phyloP scores from a whole-genome alignment of 306 rosid genomes.

The Dalbergia cochinchinensis region DNA sequence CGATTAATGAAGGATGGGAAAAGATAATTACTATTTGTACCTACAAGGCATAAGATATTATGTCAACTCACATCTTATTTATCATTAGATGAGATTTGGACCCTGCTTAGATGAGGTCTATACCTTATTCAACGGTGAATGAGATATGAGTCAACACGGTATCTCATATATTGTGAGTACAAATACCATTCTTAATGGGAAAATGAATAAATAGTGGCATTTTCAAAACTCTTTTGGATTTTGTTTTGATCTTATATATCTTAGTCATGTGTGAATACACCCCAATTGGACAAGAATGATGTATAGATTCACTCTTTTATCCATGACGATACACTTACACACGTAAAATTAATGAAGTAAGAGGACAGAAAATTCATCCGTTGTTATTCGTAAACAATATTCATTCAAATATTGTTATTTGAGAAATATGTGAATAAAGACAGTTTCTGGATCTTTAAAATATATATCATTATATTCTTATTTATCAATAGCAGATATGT shows the following conservation, averaged over 20 bases:
- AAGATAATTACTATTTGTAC: no score
- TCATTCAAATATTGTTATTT: not conserved
- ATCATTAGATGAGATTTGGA: no score
- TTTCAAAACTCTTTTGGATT: not conserved
- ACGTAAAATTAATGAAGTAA: not conserved
- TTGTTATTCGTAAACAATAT: not conserved
- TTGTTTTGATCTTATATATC: not conserved
- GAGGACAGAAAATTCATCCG: not conserved
- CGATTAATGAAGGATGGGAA: not conserved
- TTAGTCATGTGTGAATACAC: not conserved
- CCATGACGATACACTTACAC: not conserved
- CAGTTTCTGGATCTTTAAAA: not conserved
- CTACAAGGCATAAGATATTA: no score
- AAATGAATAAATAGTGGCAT: not conserved
- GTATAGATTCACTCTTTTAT: not conserved
- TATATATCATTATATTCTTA: not conserved
- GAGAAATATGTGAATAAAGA: not conserved
- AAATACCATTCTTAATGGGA: no score
- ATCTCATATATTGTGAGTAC: no score
- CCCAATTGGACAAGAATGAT: not conserved
- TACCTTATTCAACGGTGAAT: no score
- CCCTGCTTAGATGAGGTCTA: no score
- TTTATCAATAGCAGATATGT: not conserved
- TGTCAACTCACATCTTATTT: no score
- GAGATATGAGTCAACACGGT: no score